phyloP scores from a whole-genome alignment of 257 asterid genomes.

The Cruciata laevipes region DNA sequence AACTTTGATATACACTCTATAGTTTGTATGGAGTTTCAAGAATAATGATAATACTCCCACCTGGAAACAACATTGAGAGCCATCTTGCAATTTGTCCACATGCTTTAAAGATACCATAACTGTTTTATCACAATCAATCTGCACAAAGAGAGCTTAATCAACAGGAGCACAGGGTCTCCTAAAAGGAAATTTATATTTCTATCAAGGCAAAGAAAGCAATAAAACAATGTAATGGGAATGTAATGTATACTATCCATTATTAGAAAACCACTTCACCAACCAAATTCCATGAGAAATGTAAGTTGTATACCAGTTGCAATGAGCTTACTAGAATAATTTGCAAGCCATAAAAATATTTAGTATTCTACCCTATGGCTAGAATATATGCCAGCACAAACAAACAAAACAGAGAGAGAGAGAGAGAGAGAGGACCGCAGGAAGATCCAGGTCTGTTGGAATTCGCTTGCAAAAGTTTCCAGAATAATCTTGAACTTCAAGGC shows the following conservation, averaged over 20 bases:
- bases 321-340: not conserved
- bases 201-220: slow-evolving; percentile 6
- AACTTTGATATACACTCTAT: no score
- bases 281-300: no score
- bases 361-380: not conserved
- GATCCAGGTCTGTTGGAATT: slow-evolving; percentile 95
- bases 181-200: not conserved
- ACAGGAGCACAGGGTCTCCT: slow-evolving; percentile 8
- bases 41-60: slow-evolving; percentile 26
- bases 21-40: not conserved
- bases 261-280: not conserved
- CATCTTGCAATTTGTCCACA: slow-evolving; percentile 97
- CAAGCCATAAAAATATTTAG: not conserved
- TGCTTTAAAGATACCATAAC: slow-evolving; percentile 89
- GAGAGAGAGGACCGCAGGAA: slow-evolving; percentile 64
- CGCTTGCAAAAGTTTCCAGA: slow-evolving; percentile 91
- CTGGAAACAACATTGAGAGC: slow-evolving; percentile 93
- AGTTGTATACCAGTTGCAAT: not conserved
- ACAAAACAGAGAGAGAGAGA: slow-evolving; percentile 19
- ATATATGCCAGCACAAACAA: not conserved
- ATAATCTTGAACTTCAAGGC: slow-evolving; percentile 97
- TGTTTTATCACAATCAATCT: slow-evolving; percentile 97
- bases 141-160: slow-evolving; percentile 24
- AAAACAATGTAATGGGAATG: not conserved
- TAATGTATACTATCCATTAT: not conserved